Evolutionary conservation across 441 rosid genomes (phyloP).

Genomic region (Aquilaria agallochum): DNA sequence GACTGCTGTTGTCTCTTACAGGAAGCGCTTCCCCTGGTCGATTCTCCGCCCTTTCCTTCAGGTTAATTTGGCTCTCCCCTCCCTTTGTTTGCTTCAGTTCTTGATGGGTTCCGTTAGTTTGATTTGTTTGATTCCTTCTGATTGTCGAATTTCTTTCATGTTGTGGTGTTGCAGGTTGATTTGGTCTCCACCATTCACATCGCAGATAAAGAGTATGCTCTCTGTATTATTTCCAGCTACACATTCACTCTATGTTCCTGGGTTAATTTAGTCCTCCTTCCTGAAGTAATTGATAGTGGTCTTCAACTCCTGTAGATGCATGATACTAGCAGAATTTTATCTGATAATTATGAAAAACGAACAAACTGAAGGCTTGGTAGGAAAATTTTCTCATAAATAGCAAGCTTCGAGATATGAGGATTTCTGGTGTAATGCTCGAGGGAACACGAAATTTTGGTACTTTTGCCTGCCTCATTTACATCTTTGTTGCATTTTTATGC

Average conservation of each 20-base stretch:
- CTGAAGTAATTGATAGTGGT: too few relatives aligned
- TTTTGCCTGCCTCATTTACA: too few relatives aligned
- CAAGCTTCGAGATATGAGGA: too few relatives aligned
- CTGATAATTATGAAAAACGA: too few relatives aligned
- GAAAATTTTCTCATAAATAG: too few relatives aligned
- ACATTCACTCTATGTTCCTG: too few relatives aligned
- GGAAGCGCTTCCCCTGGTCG: constrained; percentile 83
- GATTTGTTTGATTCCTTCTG: neutral
- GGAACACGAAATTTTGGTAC: too few relatives aligned
- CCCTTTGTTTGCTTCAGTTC: neutral
- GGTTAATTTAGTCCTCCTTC: neutral
- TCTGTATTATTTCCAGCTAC: neutral
- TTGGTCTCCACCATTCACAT: constrained; percentile 92
- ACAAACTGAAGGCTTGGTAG: too few relatives aligned
- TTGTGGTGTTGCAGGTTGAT: constrained; percentile 56
- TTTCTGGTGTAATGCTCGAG: too few relatives aligned
- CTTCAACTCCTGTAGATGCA: too few relatives aligned
- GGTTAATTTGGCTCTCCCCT: constrained; percentile 25
- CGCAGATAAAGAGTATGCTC: constrained; percentile 83
- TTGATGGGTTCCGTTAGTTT: neutral
- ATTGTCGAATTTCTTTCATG: constrained; percentile 1
- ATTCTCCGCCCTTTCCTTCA: constrained; percentile 70
- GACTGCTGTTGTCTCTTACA: constrained; percentile 76
- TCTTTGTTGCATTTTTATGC: too few relatives aligned
- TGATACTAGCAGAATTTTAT: too few relatives aligned